Percentiles rank a stretch among this genome's conserved stretches.
phyloP scores from a whole-genome alignment of 306 rosid species.

The Lathyrus aphaca region DNA sequence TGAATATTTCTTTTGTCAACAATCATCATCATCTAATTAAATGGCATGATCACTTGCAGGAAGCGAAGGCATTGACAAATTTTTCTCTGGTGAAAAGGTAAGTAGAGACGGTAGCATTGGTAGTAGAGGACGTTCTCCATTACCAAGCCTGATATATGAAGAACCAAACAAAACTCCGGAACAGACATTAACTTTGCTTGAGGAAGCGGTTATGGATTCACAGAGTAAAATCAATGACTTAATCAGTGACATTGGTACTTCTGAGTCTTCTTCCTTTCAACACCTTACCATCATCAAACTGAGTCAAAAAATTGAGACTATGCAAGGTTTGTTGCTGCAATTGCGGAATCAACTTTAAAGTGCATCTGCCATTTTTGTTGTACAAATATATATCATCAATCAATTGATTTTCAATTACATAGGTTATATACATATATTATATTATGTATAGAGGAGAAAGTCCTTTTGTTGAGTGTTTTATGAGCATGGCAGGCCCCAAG shows the following conservation, averaged over 20 bases:
- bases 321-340: constrained; percentile 64
- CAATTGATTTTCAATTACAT: constrained; percentile 42
- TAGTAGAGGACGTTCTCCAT: constrained; percentile 57
- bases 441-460: constrained; percentile 54
- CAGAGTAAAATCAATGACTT: constrained; percentile 63
- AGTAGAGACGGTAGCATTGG: constrained; percentile 57
- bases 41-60: constrained; percentile 60
- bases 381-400: constrained; percentile 38
- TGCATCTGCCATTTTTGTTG: constrained; percentile 38
- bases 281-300: constrained; percentile 58
- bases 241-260: constrained; percentile 46
- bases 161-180: constrained; percentile 53
- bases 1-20: not conserved
- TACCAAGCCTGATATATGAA: constrained; percentile 47
- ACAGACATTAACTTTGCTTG: constrained; percentile 68
- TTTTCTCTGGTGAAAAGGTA: constrained; percentile 65
- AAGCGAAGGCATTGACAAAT: constrained; percentile 83
- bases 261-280: constrained; percentile 56
- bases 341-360: constrained; percentile 65
- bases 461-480: constrained; percentile 46
- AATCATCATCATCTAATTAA: not conserved
- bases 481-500: constrained; percentile 36
- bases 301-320: constrained; percentile 64
- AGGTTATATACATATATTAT: constrained; percentile 48
- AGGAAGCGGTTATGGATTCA: constrained; percentile 67